Percentiles rank a stretch among this genome's conserved stretches.
phyloP scores from a whole-genome alignment of 306 rosid genomes.

The Leucaena leucocephala region DNA sequence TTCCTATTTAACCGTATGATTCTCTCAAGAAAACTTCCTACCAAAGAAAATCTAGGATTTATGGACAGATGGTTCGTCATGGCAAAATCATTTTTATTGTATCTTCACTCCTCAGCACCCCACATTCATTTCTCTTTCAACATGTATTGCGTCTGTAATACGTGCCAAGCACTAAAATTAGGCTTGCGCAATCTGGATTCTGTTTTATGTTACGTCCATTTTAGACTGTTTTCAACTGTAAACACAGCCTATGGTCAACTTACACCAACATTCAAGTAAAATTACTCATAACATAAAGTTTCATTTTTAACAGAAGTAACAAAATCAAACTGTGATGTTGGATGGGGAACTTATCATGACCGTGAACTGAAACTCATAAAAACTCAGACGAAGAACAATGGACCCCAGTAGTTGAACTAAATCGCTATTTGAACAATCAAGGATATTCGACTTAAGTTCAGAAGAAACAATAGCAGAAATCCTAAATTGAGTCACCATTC shows the following conservation, averaged over 20 bases:
- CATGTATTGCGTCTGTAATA: not conserved
- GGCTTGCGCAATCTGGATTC: not conserved
- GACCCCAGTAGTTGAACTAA: not conserved
- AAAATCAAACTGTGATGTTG: not conserved
- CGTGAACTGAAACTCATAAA: not conserved
- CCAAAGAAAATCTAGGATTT: not conserved
- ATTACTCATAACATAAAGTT: not conserved
- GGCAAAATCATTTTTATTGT: slow-evolving; percentile 13
- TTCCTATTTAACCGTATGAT: not conserved
- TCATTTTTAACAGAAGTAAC: not conserved
- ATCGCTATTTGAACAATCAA: not conserved
- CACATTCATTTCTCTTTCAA: not conserved
- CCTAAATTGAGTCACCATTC: slow-evolving; percentile 3
- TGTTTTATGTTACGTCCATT: not conserved
- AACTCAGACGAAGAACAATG: not conserved
- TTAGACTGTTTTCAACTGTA: not conserved
- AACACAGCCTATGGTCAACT: not conserved
- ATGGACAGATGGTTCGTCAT: not conserved
- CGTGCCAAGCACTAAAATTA: not conserved
- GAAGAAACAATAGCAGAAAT: not conserved
- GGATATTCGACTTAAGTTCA: not conserved
- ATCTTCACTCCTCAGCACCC: not conserved
- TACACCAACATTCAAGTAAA: not conserved
- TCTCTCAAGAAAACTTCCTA: not conserved
- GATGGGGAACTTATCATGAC: not conserved